phyloP scores from a whole-genome alignment of 352 stramenopile species.

The Phytophthora pistaciae region DNA sequence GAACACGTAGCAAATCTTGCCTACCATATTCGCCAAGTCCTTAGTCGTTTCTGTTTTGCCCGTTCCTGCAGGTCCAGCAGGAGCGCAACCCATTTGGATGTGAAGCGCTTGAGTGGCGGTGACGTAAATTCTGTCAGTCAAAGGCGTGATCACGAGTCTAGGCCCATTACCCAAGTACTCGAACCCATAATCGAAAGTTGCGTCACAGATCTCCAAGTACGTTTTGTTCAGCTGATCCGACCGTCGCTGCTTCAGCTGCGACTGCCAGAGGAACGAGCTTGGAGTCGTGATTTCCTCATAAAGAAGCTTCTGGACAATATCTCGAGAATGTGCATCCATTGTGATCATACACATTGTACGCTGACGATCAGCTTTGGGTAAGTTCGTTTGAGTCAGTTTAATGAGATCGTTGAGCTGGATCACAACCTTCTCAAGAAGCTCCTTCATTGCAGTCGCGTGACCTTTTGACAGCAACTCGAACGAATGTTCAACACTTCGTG shows the following conservation, averaged over 20 bases:
- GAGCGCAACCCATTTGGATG: constrained; percentile 96
- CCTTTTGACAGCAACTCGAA: constrained; percentile 77
- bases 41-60: constrained; percentile 98
- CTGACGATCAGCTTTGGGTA: constrained; percentile 90
- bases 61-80: constrained; percentile 89
- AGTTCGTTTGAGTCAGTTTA: constrained; percentile 84
- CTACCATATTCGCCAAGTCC: constrained; percentile 93
- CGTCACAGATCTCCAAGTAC: constrained; percentile 92
- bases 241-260: constrained; percentile 90
- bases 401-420: constrained; percentile 95
- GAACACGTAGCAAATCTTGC: constrained; percentile 95
- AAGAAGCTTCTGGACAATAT: constrained; percentile 93
- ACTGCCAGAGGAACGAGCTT: constrained; percentile 94
- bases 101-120: constrained; percentile 95
- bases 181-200: constrained; percentile 95
- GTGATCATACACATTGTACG: constrained; percentile 96
- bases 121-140: constrained; percentile 97
- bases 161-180: constrained; percentile 96
- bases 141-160: constrained; percentile 94
- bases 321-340: constrained; percentile 93
- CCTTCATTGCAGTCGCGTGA: constrained; percentile 83
- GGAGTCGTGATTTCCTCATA: constrained; percentile 81
- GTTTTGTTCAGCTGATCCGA: constrained; percentile 58
- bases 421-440: constrained; percentile 86
- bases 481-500: constrained; percentile 83